These are phyloP conservation scores for Nakazawaea anatomiae DNA, from an alignment of 805 yeast species.

Conservation along the genomic window DNA sequence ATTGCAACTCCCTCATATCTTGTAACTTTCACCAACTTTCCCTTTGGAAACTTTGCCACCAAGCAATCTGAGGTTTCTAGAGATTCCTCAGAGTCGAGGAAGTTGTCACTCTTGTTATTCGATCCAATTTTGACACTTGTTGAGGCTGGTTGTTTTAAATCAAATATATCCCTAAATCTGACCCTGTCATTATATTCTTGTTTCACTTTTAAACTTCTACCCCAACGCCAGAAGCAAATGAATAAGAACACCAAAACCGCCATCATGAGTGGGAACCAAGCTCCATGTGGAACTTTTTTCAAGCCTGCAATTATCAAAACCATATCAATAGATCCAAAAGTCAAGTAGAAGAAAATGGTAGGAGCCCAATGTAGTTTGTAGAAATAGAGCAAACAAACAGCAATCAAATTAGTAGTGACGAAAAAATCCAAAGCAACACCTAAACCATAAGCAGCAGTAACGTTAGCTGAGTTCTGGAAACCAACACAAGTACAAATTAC, in stretches of 20 bases:
- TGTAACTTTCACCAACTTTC: conserved; percentile 1
- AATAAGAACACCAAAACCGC: conserved; percentile 30
- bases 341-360: conserved; percentile 27
- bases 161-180: conserved; percentile 30
- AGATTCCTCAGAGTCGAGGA: too few relatives aligned
- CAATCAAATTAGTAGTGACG: conserved; percentile 42
- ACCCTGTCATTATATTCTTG: conserved; percentile 30
- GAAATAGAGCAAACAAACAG: conserved; percentile 41
- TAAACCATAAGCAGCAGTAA: conserved; percentile 56
- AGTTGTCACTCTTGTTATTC: background rate
- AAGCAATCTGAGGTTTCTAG: background rate
- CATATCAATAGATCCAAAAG: conserved; percentile 43
- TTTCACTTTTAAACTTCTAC: conserved; percentile 32
- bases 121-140: conserved; percentile 1
- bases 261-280: conserved; percentile 54
- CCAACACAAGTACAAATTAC: conserved; percentile 48
- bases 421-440: conserved; percentile 52
- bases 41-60: conserved; percentile 2
- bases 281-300: conserved; percentile 51
- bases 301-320: conserved; percentile 41
- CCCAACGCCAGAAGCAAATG: conserved; percentile 44
- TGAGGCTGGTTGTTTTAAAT: conserved; percentile 14
- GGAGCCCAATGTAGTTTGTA: conserved; percentile 30
- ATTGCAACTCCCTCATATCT: conserved; percentile 33
- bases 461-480: conserved; percentile 40